A percentile compares a stretch with the other conserved stretches of the same genome.
Conservation (phyloP, 2,329 filamentous ascomycete species). For the Aspergillus transmontanensis region DNA sequence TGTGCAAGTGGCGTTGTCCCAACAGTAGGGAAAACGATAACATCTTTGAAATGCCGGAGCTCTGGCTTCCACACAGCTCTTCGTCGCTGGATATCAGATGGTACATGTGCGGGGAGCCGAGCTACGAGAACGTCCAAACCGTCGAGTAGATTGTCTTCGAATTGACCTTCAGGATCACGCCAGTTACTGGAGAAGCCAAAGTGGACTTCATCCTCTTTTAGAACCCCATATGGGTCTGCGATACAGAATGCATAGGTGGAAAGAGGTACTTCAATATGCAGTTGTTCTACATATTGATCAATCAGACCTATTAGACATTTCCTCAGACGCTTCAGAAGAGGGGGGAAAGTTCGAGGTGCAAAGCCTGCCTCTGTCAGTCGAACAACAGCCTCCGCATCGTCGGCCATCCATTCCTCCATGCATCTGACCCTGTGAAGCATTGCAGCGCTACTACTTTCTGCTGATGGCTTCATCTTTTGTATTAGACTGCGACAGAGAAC, state of each 20-base stretch:
- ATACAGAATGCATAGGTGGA: constrained; percentile 60
- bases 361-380: constrained; percentile 52
- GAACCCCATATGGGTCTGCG: constrained; percentile 55
- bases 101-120: constrained; percentile 58
- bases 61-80: constrained; percentile 52
- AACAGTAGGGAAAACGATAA: constrained; percentile 59
- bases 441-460: constrained; percentile 24
- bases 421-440: constrained; percentile 26
- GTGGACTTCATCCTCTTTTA: constrained; percentile 59
- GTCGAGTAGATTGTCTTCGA: constrained; percentile 49
- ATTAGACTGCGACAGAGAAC: constrained; percentile 40
- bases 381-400: constrained; percentile 38
- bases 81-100: constrained; percentile 62
- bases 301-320: constrained; percentile 45
- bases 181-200: constrained; percentile 55
- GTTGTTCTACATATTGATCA: constrained; percentile 45
- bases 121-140: constrained; percentile 57
- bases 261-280: constrained; percentile 52
- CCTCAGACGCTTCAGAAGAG: constrained; percentile 44
- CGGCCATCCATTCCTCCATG: constrained; percentile 39
- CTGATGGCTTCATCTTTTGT: constrained; percentile 32
- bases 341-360: constrained; percentile 42
- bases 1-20: constrained; percentile 58
- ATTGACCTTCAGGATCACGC: constrained; percentile 36
- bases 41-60: constrained; percentile 57